Percentiles rank a stretch among this genome's conserved stretches.
These are phyloP conservation scores for Thielaviopsis musarum DNA, from an alignment of 2,329 filamentous ascomycete species.

Conservation along the genomic window DNA sequence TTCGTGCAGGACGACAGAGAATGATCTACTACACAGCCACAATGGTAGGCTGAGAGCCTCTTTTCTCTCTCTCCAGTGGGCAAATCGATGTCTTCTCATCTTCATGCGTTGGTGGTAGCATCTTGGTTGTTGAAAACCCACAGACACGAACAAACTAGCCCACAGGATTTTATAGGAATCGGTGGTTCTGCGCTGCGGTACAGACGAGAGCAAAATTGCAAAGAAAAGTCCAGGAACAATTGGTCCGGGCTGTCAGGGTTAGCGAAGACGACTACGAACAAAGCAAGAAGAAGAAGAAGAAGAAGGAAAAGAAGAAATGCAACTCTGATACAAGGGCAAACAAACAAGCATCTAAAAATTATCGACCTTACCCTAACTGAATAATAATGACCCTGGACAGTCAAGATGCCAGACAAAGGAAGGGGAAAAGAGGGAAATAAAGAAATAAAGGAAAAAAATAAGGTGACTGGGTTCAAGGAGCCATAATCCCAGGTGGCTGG, in stretches of 20 bases:
- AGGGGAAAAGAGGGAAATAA: neutral
- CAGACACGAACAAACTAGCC: neutral
- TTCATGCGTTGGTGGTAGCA: neutral
- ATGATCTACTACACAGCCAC: neutral
- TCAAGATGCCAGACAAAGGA: neutral
- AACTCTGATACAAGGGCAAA: neutral
- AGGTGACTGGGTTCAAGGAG: neutral
- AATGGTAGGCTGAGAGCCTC: neutral
- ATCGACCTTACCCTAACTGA: neutral
- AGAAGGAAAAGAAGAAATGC: too few relatives aligned
- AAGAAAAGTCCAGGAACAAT: too few relatives aligned
- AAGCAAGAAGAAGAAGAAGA: too few relatives aligned
- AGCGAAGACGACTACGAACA: too few relatives aligned
- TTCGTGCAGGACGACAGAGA: neutral
- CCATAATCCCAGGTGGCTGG: constrained; percentile 4
- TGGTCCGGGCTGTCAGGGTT: too few relatives aligned
- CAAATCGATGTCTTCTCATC: neutral
- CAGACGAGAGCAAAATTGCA: too few relatives aligned
- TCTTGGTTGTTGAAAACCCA: neutral
- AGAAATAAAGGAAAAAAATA: neutral
- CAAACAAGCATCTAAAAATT: too few relatives aligned
- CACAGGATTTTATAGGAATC: neutral
- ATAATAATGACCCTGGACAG: neutral
- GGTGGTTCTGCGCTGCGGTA: neutral
- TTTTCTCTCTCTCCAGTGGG: neutral